Evolutionary conservation across 495 filamentous ascomycete genomes (phyloP).

Genomic region (Talaromyces stipitatus): DNA sequence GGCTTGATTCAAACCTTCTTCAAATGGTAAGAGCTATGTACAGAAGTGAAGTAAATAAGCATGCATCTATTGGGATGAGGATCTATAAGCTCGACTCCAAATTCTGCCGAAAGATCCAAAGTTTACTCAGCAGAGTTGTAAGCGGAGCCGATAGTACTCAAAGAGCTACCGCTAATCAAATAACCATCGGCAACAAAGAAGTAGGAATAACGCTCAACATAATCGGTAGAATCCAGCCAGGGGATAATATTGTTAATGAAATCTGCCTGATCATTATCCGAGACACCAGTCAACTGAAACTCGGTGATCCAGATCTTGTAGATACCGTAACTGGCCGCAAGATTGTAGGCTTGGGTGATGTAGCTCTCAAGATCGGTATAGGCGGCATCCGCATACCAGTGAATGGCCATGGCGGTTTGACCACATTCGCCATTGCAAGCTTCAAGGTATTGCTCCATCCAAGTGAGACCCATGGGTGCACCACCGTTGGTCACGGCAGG

Average conservation of each 20-base stretch:
- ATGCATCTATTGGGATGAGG: not conserved
- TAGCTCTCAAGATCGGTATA: slow-evolving; percentile 50
- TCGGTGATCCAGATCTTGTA: slow-evolving; percentile 75
- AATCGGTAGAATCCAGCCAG: slow-evolving; percentile 58
- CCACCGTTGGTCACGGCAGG: slow-evolving; percentile 71
- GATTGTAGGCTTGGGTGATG: slow-evolving; percentile 41
- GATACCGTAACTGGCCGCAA: slow-evolving; percentile 36
- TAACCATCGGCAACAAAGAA: slow-evolving; percentile 50
- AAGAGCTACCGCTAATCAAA: slow-evolving; percentile 4
- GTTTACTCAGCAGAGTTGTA: slow-evolving; percentile 5
- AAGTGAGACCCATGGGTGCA: slow-evolving; percentile 47
- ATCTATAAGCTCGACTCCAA: not conserved
- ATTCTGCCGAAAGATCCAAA: not conserved
- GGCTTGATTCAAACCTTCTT: not conserved
- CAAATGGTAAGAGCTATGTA: not conserved
- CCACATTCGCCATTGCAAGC: slow-evolving; percentile 49
- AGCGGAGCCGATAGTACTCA: slow-evolving; percentile 7
- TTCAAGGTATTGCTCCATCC: slow-evolving; percentile 52
- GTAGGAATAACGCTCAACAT: slow-evolving; percentile 70
- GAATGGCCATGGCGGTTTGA: slow-evolving; percentile 59
- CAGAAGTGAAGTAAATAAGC: not conserved
- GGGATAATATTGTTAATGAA: slow-evolving; percentile 53
- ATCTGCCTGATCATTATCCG: slow-evolving; percentile 31
- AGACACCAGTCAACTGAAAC: slow-evolving; percentile 47
- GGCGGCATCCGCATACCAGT: slow-evolving; percentile 56